These are phyloP conservation scores for Sporisorium scitamineum DNA, from an alignment of 1,284 basidiomycete species.

Conservation along the genomic window DNA sequence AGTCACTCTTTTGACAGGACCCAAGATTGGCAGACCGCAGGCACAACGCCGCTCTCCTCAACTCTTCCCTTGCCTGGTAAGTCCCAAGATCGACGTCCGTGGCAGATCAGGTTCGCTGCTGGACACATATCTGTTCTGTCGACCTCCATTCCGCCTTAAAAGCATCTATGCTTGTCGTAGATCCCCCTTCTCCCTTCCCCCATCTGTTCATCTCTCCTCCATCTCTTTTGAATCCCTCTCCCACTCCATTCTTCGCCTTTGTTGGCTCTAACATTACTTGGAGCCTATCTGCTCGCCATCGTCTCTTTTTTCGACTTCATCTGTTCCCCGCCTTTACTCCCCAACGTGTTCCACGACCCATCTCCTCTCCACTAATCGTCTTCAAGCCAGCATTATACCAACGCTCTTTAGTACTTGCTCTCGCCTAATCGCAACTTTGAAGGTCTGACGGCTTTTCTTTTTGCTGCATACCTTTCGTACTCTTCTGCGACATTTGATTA, in stretches of 20 bases:
- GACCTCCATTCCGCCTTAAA: conserved; percentile 38
- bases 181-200: conserved; percentile 18
- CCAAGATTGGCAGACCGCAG: background rate
- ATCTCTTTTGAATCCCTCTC: background rate
- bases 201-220: conserved; percentile 5
- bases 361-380: background rate
- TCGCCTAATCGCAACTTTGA: conserved; percentile 12
- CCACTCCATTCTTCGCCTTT: background rate
- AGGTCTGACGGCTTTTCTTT: conserved; percentile 7
- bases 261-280: background rate
- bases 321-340: background rate
- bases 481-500: background rate
- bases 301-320: background rate
- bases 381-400: background rate
- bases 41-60: background rate
- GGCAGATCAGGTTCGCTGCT: conserved; percentile 8
- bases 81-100: conserved; percentile 10
- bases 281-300: background rate
- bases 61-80: background rate
- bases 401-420: conserved; percentile 12
- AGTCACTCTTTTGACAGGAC: background rate
- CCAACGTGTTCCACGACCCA: background rate
- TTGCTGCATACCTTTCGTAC: background rate
- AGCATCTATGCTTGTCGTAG: conserved; percentile 33
- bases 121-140: conserved; percentile 22